Evolutionary conservation across 140 eudicot genomes (phyloP).

Genomic region (Bidens hawaiensis): DNA sequence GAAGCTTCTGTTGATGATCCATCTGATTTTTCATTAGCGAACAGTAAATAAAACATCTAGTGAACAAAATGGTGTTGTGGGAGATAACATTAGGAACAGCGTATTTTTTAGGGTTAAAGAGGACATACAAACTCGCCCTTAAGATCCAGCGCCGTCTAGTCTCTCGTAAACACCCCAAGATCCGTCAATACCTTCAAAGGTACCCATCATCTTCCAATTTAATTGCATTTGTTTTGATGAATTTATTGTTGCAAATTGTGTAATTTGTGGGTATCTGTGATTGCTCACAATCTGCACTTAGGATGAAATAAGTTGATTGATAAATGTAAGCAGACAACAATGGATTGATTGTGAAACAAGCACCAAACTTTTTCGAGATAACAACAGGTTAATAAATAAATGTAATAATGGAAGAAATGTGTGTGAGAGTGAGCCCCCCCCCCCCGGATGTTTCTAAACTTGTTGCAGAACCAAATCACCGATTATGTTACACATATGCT

Average conservation of each 20-base stretch:
- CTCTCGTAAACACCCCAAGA: conserved; percentile 41
- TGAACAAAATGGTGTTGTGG: conserved; percentile 93
- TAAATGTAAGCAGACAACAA: conserved; percentile 10
- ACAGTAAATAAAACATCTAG: too few relatives aligned
- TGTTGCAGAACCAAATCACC: conserved; percentile 12
- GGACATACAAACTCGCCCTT: conserved; percentile 71
- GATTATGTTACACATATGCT: neutral
- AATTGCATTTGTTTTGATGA: too few relatives aligned
- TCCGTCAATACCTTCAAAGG: conserved; percentile 65
- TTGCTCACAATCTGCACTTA: too few relatives aligned
- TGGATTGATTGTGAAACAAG: too few relatives aligned
- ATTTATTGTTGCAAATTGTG: neutral
- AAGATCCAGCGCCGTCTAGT: conserved; percentile 68
- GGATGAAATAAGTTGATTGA: too few relatives aligned
- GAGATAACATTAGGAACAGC: conserved; percentile 93
- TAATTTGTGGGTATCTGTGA: too few relatives aligned
- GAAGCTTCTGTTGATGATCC: too few relatives aligned
- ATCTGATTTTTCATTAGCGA: too few relatives aligned
- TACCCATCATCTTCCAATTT: conserved; percentile 17
- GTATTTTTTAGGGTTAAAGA: conserved; percentile 75
- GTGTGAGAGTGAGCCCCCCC: conserved; percentile 12
- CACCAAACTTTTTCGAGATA: too few relatives aligned
- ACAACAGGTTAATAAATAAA: too few relatives aligned
- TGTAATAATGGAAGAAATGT: neutral
- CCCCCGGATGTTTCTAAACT: neutral